Conservation (phyloP, 306 rosid species). For the Citrullus mucosospermus region DNA sequence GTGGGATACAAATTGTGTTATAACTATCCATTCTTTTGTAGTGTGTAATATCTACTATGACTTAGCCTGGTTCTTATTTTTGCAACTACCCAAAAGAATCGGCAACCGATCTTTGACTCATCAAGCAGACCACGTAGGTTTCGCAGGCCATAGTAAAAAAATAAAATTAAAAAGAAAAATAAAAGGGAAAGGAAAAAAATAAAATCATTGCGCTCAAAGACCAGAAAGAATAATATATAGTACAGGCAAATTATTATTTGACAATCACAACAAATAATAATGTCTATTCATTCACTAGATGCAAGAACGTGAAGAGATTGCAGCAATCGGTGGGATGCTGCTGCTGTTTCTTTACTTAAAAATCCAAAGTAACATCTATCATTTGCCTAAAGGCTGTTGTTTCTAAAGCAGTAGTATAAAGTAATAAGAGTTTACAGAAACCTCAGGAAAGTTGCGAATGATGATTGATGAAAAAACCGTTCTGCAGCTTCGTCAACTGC, state of each 20-base stretch:
- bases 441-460: too few relatives aligned
- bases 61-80: too few relatives aligned
- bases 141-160: too few relatives aligned
- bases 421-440: not conserved
- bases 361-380: not conserved
- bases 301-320: not conserved
- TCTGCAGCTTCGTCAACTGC: not conserved
- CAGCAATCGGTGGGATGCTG: not conserved
- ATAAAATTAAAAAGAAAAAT: too few relatives aligned
- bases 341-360: not conserved
- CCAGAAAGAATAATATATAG: not conserved
- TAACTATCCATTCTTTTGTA: too few relatives aligned
- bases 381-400: not conserved
- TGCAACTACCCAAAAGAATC: too few relatives aligned
- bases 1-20: too few relatives aligned
- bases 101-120: too few relatives aligned
- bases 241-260: too few relatives aligned
- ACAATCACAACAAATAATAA: not conserved
- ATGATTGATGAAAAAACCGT: not conserved
- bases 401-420: not conserved
- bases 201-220: not conserved
- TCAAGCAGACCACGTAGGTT: too few relatives aligned
- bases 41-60: too few relatives aligned
- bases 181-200: too few relatives aligned
- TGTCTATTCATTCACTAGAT: not conserved